Evolutionary conservation across 805 yeast species (phyloP).

Genomic region (Saccharomycopsis lassenensis): DNA sequence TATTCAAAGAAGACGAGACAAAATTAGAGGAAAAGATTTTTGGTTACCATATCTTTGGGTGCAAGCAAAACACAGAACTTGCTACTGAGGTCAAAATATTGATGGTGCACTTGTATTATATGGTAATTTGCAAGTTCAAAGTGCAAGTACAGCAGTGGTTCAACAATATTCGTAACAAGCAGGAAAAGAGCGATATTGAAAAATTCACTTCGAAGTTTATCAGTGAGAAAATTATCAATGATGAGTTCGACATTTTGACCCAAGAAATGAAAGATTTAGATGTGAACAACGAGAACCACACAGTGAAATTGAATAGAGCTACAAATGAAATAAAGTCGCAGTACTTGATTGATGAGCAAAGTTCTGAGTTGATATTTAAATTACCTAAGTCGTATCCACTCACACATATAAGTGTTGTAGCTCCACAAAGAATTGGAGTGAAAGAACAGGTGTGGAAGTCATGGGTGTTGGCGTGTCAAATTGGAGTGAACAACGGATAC

Average conservation of each 20-base stretch:
- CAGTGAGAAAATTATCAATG: constrained; percentile 48
- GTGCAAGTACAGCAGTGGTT: constrained; percentile 60
- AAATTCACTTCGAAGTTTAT: constrained; percentile 48
- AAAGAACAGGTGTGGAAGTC: constrained; percentile 90
- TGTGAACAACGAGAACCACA: constrained; percentile 30
- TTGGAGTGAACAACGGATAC: constrained; percentile 48
- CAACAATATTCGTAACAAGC: constrained; percentile 55
- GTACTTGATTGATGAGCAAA: constrained; percentile 79
- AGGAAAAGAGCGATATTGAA: constrained; percentile 49
- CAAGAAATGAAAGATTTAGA: constrained; percentile 20
- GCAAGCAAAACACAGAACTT: constrained; percentile 1
- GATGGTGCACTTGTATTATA: constrained; percentile 40
- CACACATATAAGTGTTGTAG: constrained; percentile 60
- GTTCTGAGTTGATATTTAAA: constrained; percentile 63
- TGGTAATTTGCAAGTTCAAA: constrained; percentile 40
- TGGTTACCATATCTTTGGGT: no score
- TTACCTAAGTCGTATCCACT: constrained; percentile 75
- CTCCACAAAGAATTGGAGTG: constrained; percentile 75
- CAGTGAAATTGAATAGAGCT: constrained; percentile 49
- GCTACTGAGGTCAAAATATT: constrained; percentile 29
- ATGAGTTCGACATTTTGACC: constrained; percentile 5
- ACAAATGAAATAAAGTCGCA: constrained; percentile 60
- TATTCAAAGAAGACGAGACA: constrained; percentile 18
- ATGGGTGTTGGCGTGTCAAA: constrained; percentile 87
- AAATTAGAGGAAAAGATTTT: neutral